These are phyloP conservation scores for Solidago caesia DNA, from an alignment of 129 eudicot species.

Conservation along the genomic window DNA sequence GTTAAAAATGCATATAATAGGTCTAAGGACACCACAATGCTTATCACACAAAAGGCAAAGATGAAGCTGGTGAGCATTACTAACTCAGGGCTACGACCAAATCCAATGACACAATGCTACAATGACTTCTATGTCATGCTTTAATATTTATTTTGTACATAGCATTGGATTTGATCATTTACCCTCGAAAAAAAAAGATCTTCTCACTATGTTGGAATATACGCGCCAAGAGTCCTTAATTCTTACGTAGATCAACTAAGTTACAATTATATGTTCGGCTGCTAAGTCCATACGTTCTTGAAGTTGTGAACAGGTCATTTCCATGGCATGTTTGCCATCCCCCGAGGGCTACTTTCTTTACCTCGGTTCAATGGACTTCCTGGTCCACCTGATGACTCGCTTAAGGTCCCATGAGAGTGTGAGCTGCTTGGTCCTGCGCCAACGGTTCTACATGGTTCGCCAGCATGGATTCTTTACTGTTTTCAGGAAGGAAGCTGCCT, in stretches of 20 bases:
- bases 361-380: constrained; percentile 71
- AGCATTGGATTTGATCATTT: constrained; percentile 25
- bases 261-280: constrained; percentile 33
- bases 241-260: constrained; percentile 25
- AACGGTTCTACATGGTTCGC: constrained; percentile 49
- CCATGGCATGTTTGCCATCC: constrained; percentile 85
- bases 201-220: constrained; percentile 13
- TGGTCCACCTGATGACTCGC: constrained; percentile 82
- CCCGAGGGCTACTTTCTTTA: constrained; percentile 45
- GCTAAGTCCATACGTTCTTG: constrained; percentile 11
- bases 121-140: constrained; percentile 16
- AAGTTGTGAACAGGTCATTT: constrained; percentile 39
- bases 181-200: constrained; percentile 12
- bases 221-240: constrained; percentile 2
- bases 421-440: constrained; percentile 62
- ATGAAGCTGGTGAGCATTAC: constrained; percentile 8
- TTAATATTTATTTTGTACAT: background rate
- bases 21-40: constrained; percentile 7
- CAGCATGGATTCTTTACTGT: constrained; percentile 40
- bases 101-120: constrained; percentile 19
- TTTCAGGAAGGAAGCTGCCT: constrained; percentile 72
- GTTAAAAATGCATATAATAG: background rate
- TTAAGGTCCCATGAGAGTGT: constrained; percentile 73
- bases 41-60: background rate
- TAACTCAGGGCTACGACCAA: constrained; percentile 26